A percentile compares a stretch with the other conserved stretches of the same genome.
Conservation (phyloP, 768 basidiomycete species). For the Candolleomyces eurysporus region DNA sequence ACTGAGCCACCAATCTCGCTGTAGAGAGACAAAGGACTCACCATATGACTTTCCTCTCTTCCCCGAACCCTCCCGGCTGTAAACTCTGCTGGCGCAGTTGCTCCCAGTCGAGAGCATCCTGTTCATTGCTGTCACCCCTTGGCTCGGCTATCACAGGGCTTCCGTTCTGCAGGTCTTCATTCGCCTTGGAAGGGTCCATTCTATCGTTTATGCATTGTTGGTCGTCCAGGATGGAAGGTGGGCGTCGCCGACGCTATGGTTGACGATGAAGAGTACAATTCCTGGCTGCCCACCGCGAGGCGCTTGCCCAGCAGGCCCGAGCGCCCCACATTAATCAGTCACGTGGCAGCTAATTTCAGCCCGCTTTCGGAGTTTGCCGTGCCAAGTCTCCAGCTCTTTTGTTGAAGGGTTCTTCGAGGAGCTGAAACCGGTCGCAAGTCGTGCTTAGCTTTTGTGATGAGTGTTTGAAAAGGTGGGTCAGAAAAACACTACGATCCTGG, state of each 20-base stretch:
- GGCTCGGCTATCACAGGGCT: not conserved
- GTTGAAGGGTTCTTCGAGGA: too few relatives aligned
- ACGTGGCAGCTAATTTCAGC: too few relatives aligned
- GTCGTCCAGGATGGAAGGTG: not conserved
- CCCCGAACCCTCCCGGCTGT: constrained; percentile 62
- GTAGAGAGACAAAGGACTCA: constrained; percentile 22
- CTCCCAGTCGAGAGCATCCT: constrained; percentile 39
- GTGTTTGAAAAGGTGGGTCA: too few relatives aligned
- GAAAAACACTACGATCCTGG: too few relatives aligned
- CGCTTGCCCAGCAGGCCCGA: too few relatives aligned
- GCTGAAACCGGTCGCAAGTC: too few relatives aligned
- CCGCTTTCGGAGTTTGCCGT: too few relatives aligned
- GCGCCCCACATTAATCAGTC: too few relatives aligned
- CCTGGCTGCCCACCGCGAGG: not conserved
- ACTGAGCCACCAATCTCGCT: too few relatives aligned
- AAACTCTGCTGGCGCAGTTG: constrained; percentile 47
- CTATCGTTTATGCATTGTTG: not conserved
- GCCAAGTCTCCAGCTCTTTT: too few relatives aligned
- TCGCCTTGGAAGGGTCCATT: not conserved
- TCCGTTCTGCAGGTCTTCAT: not conserved
- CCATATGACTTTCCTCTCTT: constrained; percentile 57
- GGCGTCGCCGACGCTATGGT: not conserved
- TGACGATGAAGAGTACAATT: not conserved
- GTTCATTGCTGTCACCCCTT: not conserved
- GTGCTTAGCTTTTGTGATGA: too few relatives aligned